A percentile compares a stretch with the other conserved stretches of the same genome.
phyloP scores from a whole-genome alignment of 2,329 filamentous ascomycete genomes.

The Epichloe hybrida region DNA sequence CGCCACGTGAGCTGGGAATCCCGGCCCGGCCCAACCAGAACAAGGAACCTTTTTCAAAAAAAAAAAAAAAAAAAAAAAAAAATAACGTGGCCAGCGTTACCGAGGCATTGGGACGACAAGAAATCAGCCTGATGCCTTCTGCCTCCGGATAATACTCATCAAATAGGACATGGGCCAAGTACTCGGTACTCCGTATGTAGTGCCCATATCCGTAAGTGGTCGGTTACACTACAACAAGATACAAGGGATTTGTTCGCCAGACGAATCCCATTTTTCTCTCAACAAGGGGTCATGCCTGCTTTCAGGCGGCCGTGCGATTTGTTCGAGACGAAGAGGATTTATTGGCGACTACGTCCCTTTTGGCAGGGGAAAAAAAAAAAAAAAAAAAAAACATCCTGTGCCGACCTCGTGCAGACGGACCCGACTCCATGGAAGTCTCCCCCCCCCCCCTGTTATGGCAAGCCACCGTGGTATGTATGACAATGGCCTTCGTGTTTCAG shows the following conservation, averaged over 20 bases:
- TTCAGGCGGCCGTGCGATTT: background rate
- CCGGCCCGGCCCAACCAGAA: background rate
- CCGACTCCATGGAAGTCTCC: background rate
- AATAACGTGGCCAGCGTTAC: background rate
- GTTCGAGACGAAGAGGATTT: background rate
- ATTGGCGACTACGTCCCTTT: background rate
- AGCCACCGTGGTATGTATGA: background rate
- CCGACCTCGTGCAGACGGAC: background rate
- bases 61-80: background rate
- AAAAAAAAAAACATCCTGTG: background rate
- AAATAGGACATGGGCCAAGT: background rate
- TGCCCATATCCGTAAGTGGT: background rate
- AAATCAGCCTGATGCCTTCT: background rate
- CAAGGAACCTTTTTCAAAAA: background rate
- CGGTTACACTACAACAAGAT: background rate
- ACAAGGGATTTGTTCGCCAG: background rate
- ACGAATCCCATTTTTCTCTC: background rate
- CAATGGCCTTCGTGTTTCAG: constrained; percentile 1
- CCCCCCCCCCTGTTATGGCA: background rate
- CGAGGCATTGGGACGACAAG: background rate
- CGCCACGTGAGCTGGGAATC: background rate
- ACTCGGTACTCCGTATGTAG: too few species aligned
- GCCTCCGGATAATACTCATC: background rate
- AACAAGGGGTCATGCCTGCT: background rate
- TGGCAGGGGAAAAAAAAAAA: too few species aligned